A percentile compares a stretch with the other conserved stretches of the same genome.
Conservation (phyloP, 1,284 basidiomycete species). For the Inonotus hispidus region DNA sequence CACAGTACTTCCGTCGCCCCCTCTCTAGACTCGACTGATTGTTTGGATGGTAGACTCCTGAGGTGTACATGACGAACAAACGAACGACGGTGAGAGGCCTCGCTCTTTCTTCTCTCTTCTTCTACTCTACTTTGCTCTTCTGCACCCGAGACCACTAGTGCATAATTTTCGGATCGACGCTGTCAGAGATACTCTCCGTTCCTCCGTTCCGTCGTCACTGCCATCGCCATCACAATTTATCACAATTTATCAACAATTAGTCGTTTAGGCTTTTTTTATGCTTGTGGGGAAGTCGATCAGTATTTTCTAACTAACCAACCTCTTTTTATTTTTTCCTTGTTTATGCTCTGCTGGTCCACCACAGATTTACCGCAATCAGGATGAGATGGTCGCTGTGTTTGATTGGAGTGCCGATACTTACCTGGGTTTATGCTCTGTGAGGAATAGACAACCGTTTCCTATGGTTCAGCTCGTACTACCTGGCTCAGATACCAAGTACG, state of each 20-base stretch:
- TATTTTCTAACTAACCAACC: no score
- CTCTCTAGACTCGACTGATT: neutral
- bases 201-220: neutral
- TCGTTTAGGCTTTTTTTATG: conserved; percentile 15
- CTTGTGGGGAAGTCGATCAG: conserved; percentile 33
- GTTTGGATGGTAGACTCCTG: conserved; percentile 31
- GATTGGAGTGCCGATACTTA: conserved; percentile 54
- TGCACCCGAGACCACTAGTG: neutral
- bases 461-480: conserved; percentile 58
- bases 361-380: conserved; percentile 40
- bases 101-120: no score
- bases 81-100: conserved; percentile 48
- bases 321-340: no score
- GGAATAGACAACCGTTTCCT: conserved; percentile 41
- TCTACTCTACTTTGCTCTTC: neutral
- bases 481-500: conserved; percentile 44
- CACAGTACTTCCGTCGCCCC: neutral
- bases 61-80: conserved; percentile 28
- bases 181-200: neutral
- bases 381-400: conserved; percentile 49
- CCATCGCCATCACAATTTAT: neutral
- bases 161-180: conserved; percentile 1
- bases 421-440: conserved; percentile 53
- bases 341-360: no score
- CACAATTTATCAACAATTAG: neutral